Base-by-base conservation (phyloP, 129 eudicot genomes). In the Lactuca saligna region DNA sequence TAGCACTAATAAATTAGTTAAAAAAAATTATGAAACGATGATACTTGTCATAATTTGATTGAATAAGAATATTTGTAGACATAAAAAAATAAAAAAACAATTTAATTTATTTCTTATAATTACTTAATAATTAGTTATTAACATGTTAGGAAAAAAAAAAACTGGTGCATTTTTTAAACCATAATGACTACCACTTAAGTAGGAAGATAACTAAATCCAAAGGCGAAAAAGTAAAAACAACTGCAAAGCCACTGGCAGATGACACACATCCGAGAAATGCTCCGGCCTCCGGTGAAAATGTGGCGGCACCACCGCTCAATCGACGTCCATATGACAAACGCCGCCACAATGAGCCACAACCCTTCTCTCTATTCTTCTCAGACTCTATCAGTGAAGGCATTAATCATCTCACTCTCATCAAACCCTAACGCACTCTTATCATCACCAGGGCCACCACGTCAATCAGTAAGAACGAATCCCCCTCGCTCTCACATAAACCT, bases 361-460 rank as follows among this genome's bases (percentile, higher is more conserved):
- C 83, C 73, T 5, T 42, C 66, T 15, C 68, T 61, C 17, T 54
- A 66, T 17, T 48, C 74, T 33, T 66, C 79, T 2, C 57, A 58
- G 51, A 7, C 42, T 15, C 29, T 44, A 12, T 17, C 75, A 9
- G 25, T 56, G 69, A 69, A 46, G 55, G 32, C 71, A 55, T 32
- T 71, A 12, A 54, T 73, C 54, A 39, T 66, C 60, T 55, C 83
- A 11, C 79, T 83, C 76, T 68, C 84, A 58, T 60, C 69, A 1
- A 76, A 61, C 75, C 77, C 83, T 33, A 78, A 62, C 69, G 57
- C 65, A 69, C 31, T 74, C 78, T 31, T 50, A 31, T 66, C 75
- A 63, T 20, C 65, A 55, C 69, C 54, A 12, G 17, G 34, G 46
- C 10, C 73, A 17, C 62, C 69, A 32, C 81, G 69, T 14, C 73